Evolutionary conservation across 768 basidiomycete genomes (phyloP), one percentile per base, ranked within the genome.

Genomic region (Trametes coccinea): DNA sequence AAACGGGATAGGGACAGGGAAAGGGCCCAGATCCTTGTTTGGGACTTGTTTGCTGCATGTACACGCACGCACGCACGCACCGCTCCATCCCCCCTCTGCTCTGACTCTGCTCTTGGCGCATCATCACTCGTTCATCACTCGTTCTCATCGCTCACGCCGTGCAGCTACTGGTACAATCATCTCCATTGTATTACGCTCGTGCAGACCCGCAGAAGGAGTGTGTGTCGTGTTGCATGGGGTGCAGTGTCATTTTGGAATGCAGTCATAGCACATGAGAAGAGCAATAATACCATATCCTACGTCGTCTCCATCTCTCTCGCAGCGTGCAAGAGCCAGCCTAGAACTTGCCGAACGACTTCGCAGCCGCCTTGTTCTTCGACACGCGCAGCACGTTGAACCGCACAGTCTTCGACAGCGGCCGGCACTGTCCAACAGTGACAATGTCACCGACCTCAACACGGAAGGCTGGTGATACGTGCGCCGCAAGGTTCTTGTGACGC

Each of bases 311-410:
- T 37, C 34, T 37, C 34, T 53, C 55, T 27, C 65, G 53, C 51
- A 17, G 53, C 59, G 59, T 54, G 53, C 50, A 30, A 52, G 17
- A 64, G 22, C 44, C 52, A 59, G 60, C 66, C 78, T 77, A 94
- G 82, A 98, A 98, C 87, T 98, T 98, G 80, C 86, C 85, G 81
- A 98, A 98, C 53, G 90, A 81, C 84, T 96, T 97, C 61, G 86
- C 77, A 37, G 93, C 74, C 10, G 93, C 93, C 86, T 95, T 95
- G 87, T 79, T 95, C 87, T 90, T 93, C 67, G 87, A 76, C 76
- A 99, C 96, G 71, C 95, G 90, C 74, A 98, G 78, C 61, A 99
- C 97, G 79, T 99, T 99, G 89, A 99, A 99, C 53, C 97, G 92
- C 72, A 98, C 93, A 37, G 96, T 98, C 80, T 99, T 99, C 63